phyloP scores from a whole-genome alignment of 2,329 filamentous ascomycete genomes.

The Dichotomopilus funicola region DNA sequence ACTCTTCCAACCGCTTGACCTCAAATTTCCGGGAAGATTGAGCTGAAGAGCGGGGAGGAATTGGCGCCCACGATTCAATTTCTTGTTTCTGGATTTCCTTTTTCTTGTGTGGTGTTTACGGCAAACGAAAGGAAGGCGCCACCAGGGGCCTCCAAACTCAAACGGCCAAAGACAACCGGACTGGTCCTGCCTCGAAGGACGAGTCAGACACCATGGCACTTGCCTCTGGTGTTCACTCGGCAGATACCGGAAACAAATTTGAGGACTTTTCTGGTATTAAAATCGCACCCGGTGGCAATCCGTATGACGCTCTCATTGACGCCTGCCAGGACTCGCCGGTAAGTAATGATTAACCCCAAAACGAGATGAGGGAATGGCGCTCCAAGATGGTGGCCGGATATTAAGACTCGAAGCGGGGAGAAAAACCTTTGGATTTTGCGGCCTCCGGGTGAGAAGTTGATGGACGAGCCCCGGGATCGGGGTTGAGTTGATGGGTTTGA shows the following conservation, averaged over 20 bases:
- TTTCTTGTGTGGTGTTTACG: no score
- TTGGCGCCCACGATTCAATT: no score
- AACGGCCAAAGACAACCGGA: not conserved
- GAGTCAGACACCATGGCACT: conserved; percentile 28
- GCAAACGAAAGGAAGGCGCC: no score
- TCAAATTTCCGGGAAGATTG: no score
- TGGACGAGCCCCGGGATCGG: no score
- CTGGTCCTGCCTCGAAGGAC: not conserved
- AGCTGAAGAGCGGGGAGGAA: no score
- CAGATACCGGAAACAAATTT: conserved; percentile 44
- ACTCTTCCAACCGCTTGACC: no score
- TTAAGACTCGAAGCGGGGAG: no score
- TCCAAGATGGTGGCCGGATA: not conserved
- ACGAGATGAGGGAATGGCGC: not conserved
- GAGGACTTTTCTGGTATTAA: conserved; percentile 49
- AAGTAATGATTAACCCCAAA: conserved; percentile 29
- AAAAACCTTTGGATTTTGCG: no score
- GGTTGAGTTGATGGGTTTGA: no score
- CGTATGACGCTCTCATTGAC: conserved; percentile 67
- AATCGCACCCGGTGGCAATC: conserved; percentile 55
- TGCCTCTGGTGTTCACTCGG: conserved; percentile 28
- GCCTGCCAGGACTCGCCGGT: conserved; percentile 63
- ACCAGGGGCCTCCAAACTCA: not conserved
- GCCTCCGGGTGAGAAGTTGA: no score
- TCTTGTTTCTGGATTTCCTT: no score